phyloP scores from a whole-genome alignment of 768 basidiomycete species.

The Tulasnella sp. region DNA sequence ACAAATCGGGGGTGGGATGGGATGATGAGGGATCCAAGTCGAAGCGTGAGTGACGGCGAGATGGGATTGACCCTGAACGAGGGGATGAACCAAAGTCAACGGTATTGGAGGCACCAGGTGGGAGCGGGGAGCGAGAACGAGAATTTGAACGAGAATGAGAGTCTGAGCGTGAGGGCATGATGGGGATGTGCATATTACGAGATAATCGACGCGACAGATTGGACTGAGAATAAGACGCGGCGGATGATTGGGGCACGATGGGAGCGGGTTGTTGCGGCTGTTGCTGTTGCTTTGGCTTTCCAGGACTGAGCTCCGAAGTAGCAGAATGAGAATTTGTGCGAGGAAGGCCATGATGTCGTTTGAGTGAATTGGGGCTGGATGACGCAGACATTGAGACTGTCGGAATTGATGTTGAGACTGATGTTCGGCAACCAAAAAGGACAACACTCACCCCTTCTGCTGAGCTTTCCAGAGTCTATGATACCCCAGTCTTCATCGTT shows the following conservation, averaged over 20 bases:
- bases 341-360: constrained; percentile 32
- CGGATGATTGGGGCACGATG: constrained; percentile 17
- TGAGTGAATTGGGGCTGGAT: constrained; percentile 41
- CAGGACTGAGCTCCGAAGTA: constrained; percentile 32
- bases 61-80: constrained; percentile 27
- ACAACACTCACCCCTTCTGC: constrained; percentile 14
- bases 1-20: constrained; percentile 58
- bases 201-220: constrained; percentile 64
- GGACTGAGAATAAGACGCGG: constrained; percentile 43
- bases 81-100: constrained; percentile 2
- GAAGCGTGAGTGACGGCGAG: constrained; percentile 67
- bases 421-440: constrained; percentile 3
- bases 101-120: constrained; percentile 25
- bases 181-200: constrained; percentile 30
- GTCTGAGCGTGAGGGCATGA: constrained; percentile 45
- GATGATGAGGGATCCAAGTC: constrained; percentile 37
- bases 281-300: constrained; percentile 35
- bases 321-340: constrained; percentile 9
- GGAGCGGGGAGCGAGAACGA: constrained; percentile 85
- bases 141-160: constrained; percentile 90
- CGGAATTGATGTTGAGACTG: constrained; percentile 21
- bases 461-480: constrained; percentile 20
- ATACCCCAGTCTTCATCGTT: constrained; percentile 61
- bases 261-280: no score
- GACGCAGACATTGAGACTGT: constrained; percentile 33